These are phyloP conservation scores for Russula lepida DNA, from an alignment of 768 basidiomycete species.

Conservation along the genomic window DNA sequence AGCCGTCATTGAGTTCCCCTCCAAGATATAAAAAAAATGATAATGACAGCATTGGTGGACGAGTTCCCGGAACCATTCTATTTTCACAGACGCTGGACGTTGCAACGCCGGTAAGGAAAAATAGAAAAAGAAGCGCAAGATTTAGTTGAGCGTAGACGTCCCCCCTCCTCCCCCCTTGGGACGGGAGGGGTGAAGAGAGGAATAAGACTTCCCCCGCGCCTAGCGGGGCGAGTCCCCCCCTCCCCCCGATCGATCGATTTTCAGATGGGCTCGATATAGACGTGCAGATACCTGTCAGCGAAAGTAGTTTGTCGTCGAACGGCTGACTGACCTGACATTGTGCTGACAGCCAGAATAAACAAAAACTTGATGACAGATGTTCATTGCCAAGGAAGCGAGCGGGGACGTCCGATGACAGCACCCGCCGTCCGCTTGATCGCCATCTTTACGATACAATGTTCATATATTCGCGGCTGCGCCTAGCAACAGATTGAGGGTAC, in stretches of 20 bases:
- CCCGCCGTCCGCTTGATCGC: neutral
- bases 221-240: neutral
- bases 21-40: neutral
- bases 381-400: slow-evolving; percentile 11
- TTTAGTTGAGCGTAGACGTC: neutral
- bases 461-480: neutral
- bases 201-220: neutral
- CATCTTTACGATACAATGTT: neutral
- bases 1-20: neutral
- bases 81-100: neutral
- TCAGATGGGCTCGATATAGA: slow-evolving; percentile 9
- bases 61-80: neutral
- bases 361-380: neutral
- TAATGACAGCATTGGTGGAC: neutral
- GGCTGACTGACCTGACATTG: neutral
- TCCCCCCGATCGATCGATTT: slow-evolving; percentile 11
- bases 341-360: neutral
- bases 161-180: neutral
- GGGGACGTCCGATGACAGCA: slow-evolving; percentile 3
- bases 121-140: slow-evolving; percentile 1
- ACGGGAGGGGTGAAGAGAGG: neutral
- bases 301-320: neutral
- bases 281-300: slow-evolving; percentile 12
- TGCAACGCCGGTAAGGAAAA: slow-evolving; percentile 4
- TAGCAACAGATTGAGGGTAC: slow-evolving; percentile 5